These are phyloP conservation scores for Ustilago crameri DNA, from an alignment of 1,284 basidiomycete genomes.

Conservation along the genomic window DNA sequence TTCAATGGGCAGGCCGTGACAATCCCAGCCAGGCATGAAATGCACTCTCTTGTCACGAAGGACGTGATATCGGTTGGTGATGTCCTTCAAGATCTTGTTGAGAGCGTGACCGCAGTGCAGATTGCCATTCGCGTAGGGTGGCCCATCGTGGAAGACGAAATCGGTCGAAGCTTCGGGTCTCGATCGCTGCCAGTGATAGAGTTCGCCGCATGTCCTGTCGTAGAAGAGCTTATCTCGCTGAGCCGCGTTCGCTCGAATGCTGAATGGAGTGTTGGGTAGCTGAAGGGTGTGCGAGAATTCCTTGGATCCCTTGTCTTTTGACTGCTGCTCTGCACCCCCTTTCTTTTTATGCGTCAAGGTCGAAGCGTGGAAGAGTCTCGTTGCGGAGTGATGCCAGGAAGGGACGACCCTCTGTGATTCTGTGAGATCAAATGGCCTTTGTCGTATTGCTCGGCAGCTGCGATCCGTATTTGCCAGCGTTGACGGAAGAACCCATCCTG, in stretches of 20 bases:
- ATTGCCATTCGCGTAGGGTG: slow-evolving; percentile 96
- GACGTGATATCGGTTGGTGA: slow-evolving; percentile 90
- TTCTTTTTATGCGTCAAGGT: slow-evolving; percentile 13
- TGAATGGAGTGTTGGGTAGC: slow-evolving; percentile 85
- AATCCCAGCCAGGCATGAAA: slow-evolving; percentile 98
- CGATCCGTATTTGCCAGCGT: no score
- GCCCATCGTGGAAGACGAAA: slow-evolving; percentile 94
- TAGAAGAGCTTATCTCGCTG: slow-evolving; percentile 76
- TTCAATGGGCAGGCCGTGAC: slow-evolving; percentile 91
- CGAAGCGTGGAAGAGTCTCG: slow-evolving; percentile 9
- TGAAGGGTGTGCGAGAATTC: slow-evolving; percentile 76
- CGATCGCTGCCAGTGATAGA: slow-evolving; percentile 83
- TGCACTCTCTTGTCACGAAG: slow-evolving; percentile 82
- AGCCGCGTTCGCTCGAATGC: slow-evolving; percentile 78
- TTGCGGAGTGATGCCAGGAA: neutral
- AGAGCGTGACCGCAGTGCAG: slow-evolving; percentile 96
- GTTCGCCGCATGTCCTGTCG: slow-evolving; percentile 76
- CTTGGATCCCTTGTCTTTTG: slow-evolving; percentile 20
- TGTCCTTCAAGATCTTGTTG: slow-evolving; percentile 97
- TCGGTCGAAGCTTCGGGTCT: slow-evolving; percentile 18
- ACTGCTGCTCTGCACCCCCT: neutral
- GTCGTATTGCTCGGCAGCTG: no score
- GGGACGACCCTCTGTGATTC: no score
- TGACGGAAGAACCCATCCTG: no score
- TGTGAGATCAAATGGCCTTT: no score